Conservation (phyloP, 768 basidiomycete genomes). For the Punctularia strigosozonata region DNA sequence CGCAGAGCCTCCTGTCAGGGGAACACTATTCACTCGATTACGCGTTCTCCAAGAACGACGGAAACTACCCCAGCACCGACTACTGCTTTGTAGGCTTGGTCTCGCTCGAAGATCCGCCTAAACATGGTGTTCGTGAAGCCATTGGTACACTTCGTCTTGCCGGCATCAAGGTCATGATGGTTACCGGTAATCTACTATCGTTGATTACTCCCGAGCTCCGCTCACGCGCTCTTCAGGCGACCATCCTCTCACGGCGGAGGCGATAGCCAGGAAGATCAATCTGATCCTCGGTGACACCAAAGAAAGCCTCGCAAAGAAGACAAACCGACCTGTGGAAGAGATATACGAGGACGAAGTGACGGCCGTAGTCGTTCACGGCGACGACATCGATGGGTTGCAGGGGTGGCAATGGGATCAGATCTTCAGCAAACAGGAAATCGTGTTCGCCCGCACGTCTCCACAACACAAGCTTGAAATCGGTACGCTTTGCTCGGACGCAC, state of each 20-base stretch:
- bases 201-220: neutral
- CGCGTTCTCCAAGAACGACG: constrained; percentile 43
- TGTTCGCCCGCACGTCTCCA: constrained; percentile 61
- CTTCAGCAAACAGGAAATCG: constrained; percentile 57
- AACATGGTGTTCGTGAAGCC: constrained; percentile 61
- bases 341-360: constrained; percentile 59
- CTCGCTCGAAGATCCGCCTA: constrained; percentile 60
- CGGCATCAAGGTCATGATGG: constrained; percentile 71
- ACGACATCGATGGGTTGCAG: constrained; percentile 52
- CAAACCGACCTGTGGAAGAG: constrained; percentile 39
- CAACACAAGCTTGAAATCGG: constrained; percentile 68
- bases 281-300: constrained; percentile 56
- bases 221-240: constrained; percentile 28
- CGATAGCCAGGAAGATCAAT: constrained; percentile 64
- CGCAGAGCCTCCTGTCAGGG: constrained; percentile 41
- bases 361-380: constrained; percentile 58
- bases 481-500: constrained; percentile 14
- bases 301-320: constrained; percentile 45
- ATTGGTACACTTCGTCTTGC: constrained; percentile 60
- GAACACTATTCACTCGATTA: constrained; percentile 33
- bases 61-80: constrained; percentile 37
- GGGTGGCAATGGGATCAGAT: constrained; percentile 73
- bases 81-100: constrained; percentile 59
- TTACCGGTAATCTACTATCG: constrained; percentile 34
- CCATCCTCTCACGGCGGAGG: constrained; percentile 65